Base-by-base conservation (phyloP, 345 rosid species). In the Aquilaria yunnanensis region DNA sequence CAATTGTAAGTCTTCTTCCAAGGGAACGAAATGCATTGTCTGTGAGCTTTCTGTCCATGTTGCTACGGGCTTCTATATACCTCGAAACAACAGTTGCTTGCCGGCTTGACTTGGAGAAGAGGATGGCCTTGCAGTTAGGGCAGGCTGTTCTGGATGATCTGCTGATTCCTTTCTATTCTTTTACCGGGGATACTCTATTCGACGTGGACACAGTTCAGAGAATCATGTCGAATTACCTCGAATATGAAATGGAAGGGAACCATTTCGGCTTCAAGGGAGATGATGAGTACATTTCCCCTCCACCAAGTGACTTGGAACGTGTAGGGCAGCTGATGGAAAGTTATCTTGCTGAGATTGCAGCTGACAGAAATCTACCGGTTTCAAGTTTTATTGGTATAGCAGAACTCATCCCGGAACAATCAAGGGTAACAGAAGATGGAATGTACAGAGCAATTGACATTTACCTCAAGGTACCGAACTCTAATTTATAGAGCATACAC, bases 31-130 rank as follows among this genome's bases (percentile, higher is more conserved):
- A 86, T 67, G 83, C 82, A 57, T 57, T 90, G 80, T 90, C 98
- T 0, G 97, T 93, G 37, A 88, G 97, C 73, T 93, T 93, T 77
- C 85, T 93, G 2, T 93, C 98, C 0, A 79, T 88, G 95, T 78
- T 93, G 72, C 89, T 88, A 57, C 84, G 96, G 0, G 88, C 98
- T 16, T 83, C 96, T 5, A 86, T 86, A 65, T 83, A 83, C 78
- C 92, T 93, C 0, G 89, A 93, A 71, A 90, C 98, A 65, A 93
- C 97, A 6, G 82, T 93, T 54, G 96, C 97, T 74, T 93, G 98
- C 71, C 77, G 97, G 54, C 90, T 93, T 48, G 98, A 86, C 73
- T 75, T 93, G 69, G 98, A 93, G 75, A 93, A 81, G 68, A 80
- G 90, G 72, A 82, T 93, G 92, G 95, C 85, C 13, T 70, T 77